Evolutionary conservation across 768 basidiomycete genomes (phyloP), one percentile per base, ranked within the genome.

Genomic region (Leccinum truebloodii): DNA sequence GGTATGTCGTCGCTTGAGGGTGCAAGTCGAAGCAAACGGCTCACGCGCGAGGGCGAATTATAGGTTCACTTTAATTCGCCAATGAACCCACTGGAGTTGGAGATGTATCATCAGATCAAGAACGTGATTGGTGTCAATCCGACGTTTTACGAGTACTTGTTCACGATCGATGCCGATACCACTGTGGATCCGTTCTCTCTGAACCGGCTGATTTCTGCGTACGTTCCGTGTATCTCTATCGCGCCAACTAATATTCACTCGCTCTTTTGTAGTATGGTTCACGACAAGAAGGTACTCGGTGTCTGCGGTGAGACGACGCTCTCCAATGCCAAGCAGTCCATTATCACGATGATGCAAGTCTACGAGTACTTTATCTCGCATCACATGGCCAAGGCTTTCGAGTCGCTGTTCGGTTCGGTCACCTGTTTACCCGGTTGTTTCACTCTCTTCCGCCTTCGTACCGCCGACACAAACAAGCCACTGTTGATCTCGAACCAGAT

Each of bases 351-450:
- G 95, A 92, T 95, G 89, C 95, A 98, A 81, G 96, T 98, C 34
- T 98, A 98, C 80, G 96, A 98, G 72, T 98, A 98, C 82, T 99
- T 94, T 79, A 94, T 99, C 67, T 98, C 95, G 0, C 97, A 99
- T 77, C 94, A 98, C 76, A 88, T 99, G 82, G 94, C 97, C 54
- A 99, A 99, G 75, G 94, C 96, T 2, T 98, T 99, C 76, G 97
- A 98, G 77, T 88, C 85, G 67, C 81, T 98, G 10, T 99, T 99
- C 70, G 95, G 95, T 53, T 97, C 95, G 14, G 96, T 99, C 63
- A 98, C 95, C 46, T 99, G 97, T 85, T 81, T 98, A 61, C 96
- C 97, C 22, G 96, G 97, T 79, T 98, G 96, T 83, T 99, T 98
- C 82, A 95, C 95, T 0, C 87, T 99, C 63, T 98, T 95, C 79